Percentiles rank a stretch among this genome's conserved stretches.
Conservation (phyloP, 2,329 filamentous ascomycete species). For the Stachybotrys chartarum region DNA sequence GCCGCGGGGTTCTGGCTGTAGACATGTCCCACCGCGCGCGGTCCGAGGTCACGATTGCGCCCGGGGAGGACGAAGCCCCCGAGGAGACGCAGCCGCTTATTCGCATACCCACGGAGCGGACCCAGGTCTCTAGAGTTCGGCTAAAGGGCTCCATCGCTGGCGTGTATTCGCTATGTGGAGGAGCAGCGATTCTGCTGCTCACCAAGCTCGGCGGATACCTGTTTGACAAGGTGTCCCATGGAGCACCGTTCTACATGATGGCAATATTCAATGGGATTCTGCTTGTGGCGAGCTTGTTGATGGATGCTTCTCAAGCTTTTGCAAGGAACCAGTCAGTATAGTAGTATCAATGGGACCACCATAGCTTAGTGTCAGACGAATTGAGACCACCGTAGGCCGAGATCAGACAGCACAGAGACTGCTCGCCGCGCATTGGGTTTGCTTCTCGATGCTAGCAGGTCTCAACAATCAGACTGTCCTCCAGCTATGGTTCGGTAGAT, state of each 20-base stretch:
- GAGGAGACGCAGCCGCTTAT: slow-evolving; percentile 35
- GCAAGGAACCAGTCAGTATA: background rate
- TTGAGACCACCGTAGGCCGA: too few species aligned
- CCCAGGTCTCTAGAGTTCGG: slow-evolving; percentile 40
- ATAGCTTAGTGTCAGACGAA: too few species aligned
- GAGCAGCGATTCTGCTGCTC: slow-evolving; percentile 79
- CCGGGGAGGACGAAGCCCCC: slow-evolving; percentile 30
- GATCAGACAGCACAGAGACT: too few species aligned
- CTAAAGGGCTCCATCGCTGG: slow-evolving; percentile 94
- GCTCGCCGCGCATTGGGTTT: too few species aligned
- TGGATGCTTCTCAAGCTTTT: slow-evolving; percentile 39
- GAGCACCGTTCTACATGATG: slow-evolving; percentile 92
- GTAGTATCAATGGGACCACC: background rate
- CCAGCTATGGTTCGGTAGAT: too few species aligned
- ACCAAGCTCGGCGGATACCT: slow-evolving; percentile 85
- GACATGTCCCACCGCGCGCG: slow-evolving; percentile 26
- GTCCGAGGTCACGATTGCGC: slow-evolving; percentile 19
- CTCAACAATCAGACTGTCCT: too few species aligned
- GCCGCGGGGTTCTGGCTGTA: slow-evolving; percentile 63
- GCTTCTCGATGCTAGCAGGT: too few species aligned
- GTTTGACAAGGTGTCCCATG: slow-evolving; percentile 68
- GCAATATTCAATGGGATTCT: slow-evolving; percentile 76
- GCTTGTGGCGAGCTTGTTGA: slow-evolving; percentile 46
- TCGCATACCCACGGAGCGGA: slow-evolving; percentile 17
- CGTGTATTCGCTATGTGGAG: slow-evolving; percentile 86